phyloP scores from a whole-genome alignment of 2,329 filamentous ascomycete genomes.

The Coleophoma crateriformis region DNA sequence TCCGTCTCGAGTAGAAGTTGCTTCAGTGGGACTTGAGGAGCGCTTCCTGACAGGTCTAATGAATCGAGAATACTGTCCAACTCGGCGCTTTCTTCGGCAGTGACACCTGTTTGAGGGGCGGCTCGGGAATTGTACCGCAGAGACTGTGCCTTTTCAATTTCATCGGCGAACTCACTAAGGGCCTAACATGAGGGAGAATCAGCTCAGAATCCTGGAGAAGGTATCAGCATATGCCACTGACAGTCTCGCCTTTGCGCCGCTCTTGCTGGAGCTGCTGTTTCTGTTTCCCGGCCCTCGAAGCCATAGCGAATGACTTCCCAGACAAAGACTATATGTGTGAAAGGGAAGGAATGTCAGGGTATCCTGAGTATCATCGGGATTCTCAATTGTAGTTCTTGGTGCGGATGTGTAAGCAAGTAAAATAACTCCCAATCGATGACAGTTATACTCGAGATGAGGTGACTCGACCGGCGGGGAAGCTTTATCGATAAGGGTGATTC shows the following conservation, averaged over 20 bases:
- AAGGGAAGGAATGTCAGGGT: too few relatives aligned
- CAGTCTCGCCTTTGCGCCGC: constrained; percentile 80
- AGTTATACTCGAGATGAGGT: not conserved
- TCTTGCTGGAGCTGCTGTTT: constrained; percentile 67
- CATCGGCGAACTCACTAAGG: constrained; percentile 94
- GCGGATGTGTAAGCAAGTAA: too few relatives aligned
- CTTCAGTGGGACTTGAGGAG: constrained; percentile 63
- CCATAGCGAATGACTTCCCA: not conserved
- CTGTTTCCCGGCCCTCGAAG: constrained; percentile 46
- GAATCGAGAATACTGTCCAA: constrained; percentile 77
- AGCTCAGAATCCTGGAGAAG: not conserved
- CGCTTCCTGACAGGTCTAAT: constrained; percentile 66
- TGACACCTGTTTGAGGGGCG: constrained; percentile 2
- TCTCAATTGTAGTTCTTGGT: too few relatives aligned
- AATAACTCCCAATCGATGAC: too few relatives aligned
- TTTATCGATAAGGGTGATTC: constrained; percentile 23
- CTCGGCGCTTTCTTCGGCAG: constrained; percentile 70
- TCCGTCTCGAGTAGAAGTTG: constrained; percentile 65
- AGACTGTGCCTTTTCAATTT: constrained; percentile 90
- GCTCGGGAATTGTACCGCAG: constrained; percentile 49
- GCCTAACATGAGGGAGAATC: constrained; percentile 40
- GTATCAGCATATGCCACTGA: constrained; percentile 34
- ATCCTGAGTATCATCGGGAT: too few relatives aligned
- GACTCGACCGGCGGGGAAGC: constrained; percentile 15
- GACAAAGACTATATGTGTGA: too few relatives aligned